Evolutionary conservation across 441 rosid species (phyloP), one percentile per base, ranked within the genome.

Genomic region (Manihot esculenta): DNA sequence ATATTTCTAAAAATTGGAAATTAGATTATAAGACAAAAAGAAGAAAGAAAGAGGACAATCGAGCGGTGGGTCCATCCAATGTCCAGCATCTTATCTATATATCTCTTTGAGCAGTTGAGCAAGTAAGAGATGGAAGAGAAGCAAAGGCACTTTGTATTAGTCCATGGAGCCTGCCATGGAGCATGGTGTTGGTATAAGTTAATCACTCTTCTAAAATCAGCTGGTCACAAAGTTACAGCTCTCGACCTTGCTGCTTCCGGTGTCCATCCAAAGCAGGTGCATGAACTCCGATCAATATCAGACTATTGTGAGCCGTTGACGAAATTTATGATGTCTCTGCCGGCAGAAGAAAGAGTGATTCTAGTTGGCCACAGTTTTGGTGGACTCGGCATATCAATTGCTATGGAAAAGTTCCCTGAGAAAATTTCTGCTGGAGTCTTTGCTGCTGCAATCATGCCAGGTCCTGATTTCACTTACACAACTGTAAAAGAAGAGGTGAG

Each of bases 101-200:
- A n/a, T n/a, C n/a, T n/a, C n/a, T n/a, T n/a, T n/a, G n/a, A n/a
- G n/a, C 1, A 30, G 33, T 1, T 30, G 33, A 30, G 33, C 2
- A 1, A 4, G 4, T 30, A 30, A 4, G 4, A 30, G 2, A 30
- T 30, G 33, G 33, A 30, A 4, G 33, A 30, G 57, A 21, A 17
- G 24, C 70, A 30, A 42, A 70, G 76, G 49, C 89, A 87, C 62
- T 85, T 85, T 66, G 89, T 87, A 70, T 71, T 85, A 47, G 82
- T 84, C 42, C 90, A 85, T 75, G 92, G 89, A 48, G 84, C 85
- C 3, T 70, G 88, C 51, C 94, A 84, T 49, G 91, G 91, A 60
- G 90, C 81, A 13, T 86, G 91, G 94, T 85, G 92, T 75, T 87
- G 94, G 92, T 89, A 82, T 57, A 87, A 86, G 75, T 79, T 84